A percentile compares a stretch with the other conserved stretches of the same genome.
Evolutionary conservation across 306 rosid genomes (phyloP).

Genomic region (Trichosanthes truncata): DNA sequence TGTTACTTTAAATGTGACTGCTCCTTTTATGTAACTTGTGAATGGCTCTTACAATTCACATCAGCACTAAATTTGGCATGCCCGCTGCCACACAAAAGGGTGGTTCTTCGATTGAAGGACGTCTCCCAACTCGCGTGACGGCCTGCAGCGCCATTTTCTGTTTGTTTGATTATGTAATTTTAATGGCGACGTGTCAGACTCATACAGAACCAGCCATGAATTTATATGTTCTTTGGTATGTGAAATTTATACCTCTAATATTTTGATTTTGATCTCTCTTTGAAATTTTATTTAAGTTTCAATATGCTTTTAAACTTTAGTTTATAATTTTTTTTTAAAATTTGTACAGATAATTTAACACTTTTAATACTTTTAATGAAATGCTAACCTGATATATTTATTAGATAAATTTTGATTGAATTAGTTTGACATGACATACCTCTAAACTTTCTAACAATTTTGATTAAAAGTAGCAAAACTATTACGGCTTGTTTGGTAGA

Average conservation of each 20-base stretch:
- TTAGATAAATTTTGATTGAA: too few relatives aligned
- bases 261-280: background rate
- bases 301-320: background rate
- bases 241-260: background rate
- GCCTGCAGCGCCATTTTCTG: background rate
- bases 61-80: background rate
- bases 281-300: background rate
- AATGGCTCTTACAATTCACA: constrained; percentile 1
- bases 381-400: background rate
- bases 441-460: background rate
- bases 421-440: background rate
- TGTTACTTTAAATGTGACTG: background rate
- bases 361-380: too few relatives aligned
- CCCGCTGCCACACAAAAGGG: background rate
- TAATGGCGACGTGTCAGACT: background rate
- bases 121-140: background rate
- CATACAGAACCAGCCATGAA: background rate
- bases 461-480: background rate
- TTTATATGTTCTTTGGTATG: background rate
- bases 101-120: background rate
- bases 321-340: too few relatives aligned
- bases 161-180: background rate
- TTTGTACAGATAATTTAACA: background rate
- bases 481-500: too few relatives aligned
- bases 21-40: background rate